phyloP scores from a whole-genome alignment of 768 basidiomycete species.

The Mycena galopus region DNA sequence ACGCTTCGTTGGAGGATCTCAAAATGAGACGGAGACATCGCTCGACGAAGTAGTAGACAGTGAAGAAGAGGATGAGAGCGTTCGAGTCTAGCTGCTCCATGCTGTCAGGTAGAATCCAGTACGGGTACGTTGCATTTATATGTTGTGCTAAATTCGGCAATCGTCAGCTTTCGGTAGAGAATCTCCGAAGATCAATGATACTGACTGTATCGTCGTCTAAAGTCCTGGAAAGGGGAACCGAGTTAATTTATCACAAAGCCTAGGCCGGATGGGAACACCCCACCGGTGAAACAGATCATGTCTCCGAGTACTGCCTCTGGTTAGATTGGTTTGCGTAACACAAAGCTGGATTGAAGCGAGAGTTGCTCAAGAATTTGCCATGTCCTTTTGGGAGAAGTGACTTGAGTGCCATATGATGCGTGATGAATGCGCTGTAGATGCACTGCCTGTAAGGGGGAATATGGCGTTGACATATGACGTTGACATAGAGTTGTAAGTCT shows the following conservation, averaged over 20 bases:
- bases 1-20: conserved; percentile 1
- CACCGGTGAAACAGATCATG: conserved; percentile 1
- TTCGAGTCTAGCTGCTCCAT: conserved; percentile 34
- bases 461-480: not conserved
- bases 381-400: not conserved
- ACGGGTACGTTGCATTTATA: conserved; percentile 26
- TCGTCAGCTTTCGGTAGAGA: conserved; percentile 11
- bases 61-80: conserved; percentile 34
- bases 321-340: not conserved
- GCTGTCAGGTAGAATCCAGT: not conserved
- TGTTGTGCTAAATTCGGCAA: conserved; percentile 11
- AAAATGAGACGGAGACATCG: conserved; percentile 23
- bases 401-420: not conserved
- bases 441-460: not conserved
- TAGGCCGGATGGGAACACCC: conserved; percentile 4
- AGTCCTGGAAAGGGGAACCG: not conserved
- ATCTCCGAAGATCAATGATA: conserved; percentile 25
- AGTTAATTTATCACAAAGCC: not conserved
- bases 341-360: not conserved
- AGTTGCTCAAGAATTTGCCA: not conserved
- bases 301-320: not conserved
- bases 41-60: conserved; percentile 39
- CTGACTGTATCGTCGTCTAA: conserved; percentile 2
- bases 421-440: conserved; percentile 1
- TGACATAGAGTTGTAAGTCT: not conserved